A percentile compares a stretch with the other conserved stretches of the same genome.
Conservation (phyloP, 164 flowering plant species). For the Euptelea pleiosperma region DNA sequence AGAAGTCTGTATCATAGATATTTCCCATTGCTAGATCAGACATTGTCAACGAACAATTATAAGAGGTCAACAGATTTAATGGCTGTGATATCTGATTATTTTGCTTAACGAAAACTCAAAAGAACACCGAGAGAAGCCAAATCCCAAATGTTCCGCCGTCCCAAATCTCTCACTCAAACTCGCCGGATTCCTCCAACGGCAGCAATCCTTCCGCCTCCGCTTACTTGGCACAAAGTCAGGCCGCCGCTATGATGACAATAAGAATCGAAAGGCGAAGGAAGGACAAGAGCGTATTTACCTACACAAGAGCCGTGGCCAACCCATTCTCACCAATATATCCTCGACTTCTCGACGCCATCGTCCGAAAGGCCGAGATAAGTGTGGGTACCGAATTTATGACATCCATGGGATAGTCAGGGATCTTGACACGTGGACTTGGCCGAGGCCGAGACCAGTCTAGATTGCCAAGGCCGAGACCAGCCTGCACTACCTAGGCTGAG, state of each 20-base stretch:
- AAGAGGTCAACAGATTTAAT: too few species aligned
- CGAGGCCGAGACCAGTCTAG: too few species aligned
- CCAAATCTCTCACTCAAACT: background rate
- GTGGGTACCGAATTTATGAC: too few species aligned
- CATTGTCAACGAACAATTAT: too few species aligned
- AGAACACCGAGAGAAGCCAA: background rate
- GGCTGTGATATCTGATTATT: too few species aligned
- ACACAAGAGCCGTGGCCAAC: slow-evolving; percentile 84
- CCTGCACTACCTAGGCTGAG: too few species aligned
- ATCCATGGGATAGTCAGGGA: too few species aligned
- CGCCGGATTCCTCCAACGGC: background rate
- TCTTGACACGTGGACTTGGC: too few species aligned
- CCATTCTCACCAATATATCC: slow-evolving; percentile 78
- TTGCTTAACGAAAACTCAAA: too few species aligned
- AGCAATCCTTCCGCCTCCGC: background rate
- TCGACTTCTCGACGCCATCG: slow-evolving; percentile 70
- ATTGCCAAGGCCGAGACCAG: too few species aligned
- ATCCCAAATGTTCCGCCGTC: slow-evolving; percentile 7
- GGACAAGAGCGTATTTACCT: slow-evolving; percentile 30
- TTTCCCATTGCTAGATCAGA: too few species aligned
- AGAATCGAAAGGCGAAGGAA: slow-evolving; percentile 12
- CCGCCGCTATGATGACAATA: slow-evolving; percentile 8
- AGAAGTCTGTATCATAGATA: too few species aligned
- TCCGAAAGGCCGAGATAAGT: slow-evolving; percentile 54
- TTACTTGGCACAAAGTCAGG: slow-evolving; percentile 3